phyloP scores from a whole-genome alignment of 805 yeast genomes.

The Kuraishia cidri region DNA sequence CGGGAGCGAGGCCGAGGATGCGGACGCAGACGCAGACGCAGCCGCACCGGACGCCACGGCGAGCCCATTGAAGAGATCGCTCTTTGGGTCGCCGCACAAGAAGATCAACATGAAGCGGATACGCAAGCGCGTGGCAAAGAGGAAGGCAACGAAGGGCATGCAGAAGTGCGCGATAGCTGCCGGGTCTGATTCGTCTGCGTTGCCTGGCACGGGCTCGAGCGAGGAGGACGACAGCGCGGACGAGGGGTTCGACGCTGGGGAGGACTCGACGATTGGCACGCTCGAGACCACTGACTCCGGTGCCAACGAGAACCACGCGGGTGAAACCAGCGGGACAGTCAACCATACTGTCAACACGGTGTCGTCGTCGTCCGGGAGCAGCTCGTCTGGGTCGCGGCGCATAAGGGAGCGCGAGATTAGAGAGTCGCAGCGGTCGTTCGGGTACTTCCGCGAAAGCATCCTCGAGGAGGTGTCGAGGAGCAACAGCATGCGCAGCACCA shows the following conservation, averaged over 20 bases:
- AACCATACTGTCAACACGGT: too few relatives aligned
- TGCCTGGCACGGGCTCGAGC: background rate
- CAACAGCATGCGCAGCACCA: slow-evolving; percentile 5
- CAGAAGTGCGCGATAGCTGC: background rate
- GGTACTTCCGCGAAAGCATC: slow-evolving; percentile 10
- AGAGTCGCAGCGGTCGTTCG: slow-evolving; percentile 9
- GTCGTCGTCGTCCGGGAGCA: too few relatives aligned
- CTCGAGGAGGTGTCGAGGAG: slow-evolving; percentile 9
- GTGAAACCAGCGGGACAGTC: too few relatives aligned
- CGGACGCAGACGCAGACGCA: background rate
- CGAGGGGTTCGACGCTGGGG: background rate
- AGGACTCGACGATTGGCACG: background rate
- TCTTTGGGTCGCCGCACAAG: background rate
- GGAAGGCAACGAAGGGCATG: background rate
- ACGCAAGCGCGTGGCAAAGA: background rate
- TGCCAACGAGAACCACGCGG: background rate
- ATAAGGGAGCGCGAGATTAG: slow-evolving; percentile 7
- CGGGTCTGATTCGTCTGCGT: background rate
- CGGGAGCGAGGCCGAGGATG: too few relatives aligned
- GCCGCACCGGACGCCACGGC: background rate
- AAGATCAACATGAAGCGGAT: background rate
- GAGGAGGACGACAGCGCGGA: background rate
- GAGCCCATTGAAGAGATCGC: background rate
- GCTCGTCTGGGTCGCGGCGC: too few relatives aligned
- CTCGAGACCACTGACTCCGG: background rate